A percentile compares a stretch with the other conserved stretches of the same genome.
These are phyloP conservation scores for Arthrobotrys musiformis DNA, from an alignment of 2,329 filamentous ascomycete genomes.

Conservation along the genomic window DNA sequence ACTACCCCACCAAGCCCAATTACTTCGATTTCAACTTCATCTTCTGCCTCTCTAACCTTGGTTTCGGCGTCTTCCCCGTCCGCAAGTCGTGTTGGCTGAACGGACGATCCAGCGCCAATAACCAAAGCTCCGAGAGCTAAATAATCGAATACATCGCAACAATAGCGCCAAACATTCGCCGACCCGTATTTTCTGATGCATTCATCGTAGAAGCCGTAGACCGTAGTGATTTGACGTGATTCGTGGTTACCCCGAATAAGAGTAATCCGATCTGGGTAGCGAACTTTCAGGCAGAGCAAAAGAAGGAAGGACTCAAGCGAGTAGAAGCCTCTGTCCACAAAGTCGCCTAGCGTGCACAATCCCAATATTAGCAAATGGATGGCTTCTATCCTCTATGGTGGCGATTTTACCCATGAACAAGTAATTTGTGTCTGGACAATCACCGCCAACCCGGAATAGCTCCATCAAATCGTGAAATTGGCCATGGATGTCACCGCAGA, in stretches of 20 bases:
- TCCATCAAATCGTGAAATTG: conserved; percentile 98
- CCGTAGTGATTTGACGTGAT: conserved; percentile 94
- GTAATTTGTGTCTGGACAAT: conserved; percentile 95
- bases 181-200: conserved; percentile 95
- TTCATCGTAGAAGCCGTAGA: conserved; percentile 98
- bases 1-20: conserved; percentile 66
- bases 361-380: conserved; percentile 7
- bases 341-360: conserved; percentile 74
- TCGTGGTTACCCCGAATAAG: conserved; percentile 96
- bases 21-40: conserved; percentile 91
- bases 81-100: conserved; percentile 69
- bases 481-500: conserved; percentile 96
- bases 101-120: conserved; percentile 78
- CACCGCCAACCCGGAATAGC: conserved; percentile 89
- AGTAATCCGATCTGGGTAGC: conserved; percentile 96
- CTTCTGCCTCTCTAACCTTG: conserved; percentile 67
- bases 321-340: conserved; percentile 98
- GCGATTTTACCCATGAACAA: conserved; percentile 83
- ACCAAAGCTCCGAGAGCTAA: conserved; percentile 89
- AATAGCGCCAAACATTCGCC: conserved; percentile 96
- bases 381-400: not conserved
- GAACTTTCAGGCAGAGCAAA: conserved; percentile 93
- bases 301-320: conserved; percentile 96
- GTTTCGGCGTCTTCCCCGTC: conserved; percentile 50
- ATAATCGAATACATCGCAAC: conserved; percentile 98